Base-by-base conservation (phyloP, 345 rosid species). In the Populus alba region DNA sequence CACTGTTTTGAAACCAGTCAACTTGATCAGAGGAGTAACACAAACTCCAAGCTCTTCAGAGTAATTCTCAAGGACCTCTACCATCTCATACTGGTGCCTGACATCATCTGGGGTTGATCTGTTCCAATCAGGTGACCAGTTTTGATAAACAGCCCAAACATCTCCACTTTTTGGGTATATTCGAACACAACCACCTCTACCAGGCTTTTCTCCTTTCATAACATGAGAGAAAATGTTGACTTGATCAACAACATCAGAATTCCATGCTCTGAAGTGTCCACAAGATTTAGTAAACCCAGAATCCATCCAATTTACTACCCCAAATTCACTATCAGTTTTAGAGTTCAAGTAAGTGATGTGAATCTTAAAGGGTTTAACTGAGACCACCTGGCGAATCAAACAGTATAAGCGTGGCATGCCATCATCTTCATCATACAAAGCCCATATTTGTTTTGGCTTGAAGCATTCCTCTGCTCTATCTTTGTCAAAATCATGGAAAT, bases 391-490 rank as follows among this genome's bases (percentile, higher is more conserved):
- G 71, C 92, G 90, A 72, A 94, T 85, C 74, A 96, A 84, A 76
- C 99, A 92, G 71, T 96, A 96, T 71, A 96, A 83, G 55, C 99
- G 97, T 71, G 99, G 98, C 99, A 96, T 96, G 51, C 98, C 98
- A 41, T 96, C 98, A 71, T 96, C 97, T 83, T 96, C 99, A 61
- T 96, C 99, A 71, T 94, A 96, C 38, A 96, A 80, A 41, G 99
- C 99, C 98, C 98, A 96, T 86, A 96, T 90, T 70, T 96, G 97
- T 87, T 91, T 94, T 23, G 97, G 94, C 84, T 89, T 81, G 85
- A 96, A 96, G 90, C 92, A 86, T 76, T 96, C 97, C 87, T 96
- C 99, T 7, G 92, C 87, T 82, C 99, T 86, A 81, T 91, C 94
- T 66, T 88, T 90, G 83, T 94, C 98, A 65, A 96, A 96, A 78